Base-by-base conservation (phyloP, 2,329 filamentous ascomycete genomes). In the Claviceps pazoutovae region DNA sequence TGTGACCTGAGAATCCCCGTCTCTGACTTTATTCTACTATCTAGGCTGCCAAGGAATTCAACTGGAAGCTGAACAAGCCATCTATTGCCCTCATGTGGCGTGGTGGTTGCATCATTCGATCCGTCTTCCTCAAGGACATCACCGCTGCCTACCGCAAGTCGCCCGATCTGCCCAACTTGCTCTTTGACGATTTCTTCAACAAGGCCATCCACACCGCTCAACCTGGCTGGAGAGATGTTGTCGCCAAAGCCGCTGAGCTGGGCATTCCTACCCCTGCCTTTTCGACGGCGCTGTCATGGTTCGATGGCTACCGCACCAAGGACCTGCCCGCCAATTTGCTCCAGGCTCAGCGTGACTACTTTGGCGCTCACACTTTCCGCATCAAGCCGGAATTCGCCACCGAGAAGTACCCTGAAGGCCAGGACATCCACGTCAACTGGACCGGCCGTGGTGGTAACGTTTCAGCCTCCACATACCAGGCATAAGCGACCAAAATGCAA, bases 1-100 rank as follows among this genome's bases (percentile, higher is more conserved):
- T 47, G 19, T 42, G n/a, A 13, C 14, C 19, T 17, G 41, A 39
- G 19, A 30, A 21, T n/a, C 14, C 13, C 36, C 16, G 26, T 44
- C 16, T 37, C 45, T 51, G 26, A 51, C 41, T 23, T n/a, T 23
- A 26, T n/a, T 9, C 17, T 30, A n/a, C 61, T 16, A 17, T 48
- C 46, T 41, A 93, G 87, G 91, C 93, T 62, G 93, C 91, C 72
- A 89, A 85, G 73, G 88, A 97, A 72, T 98, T 94, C 77, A 73
- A 74, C 62, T 98, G 93, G 93, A 96, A 96, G 82, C 85, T 98
- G 62, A 96, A 98, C 86, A 97, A 97, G 86, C 93, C 93, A 59
- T 95, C 94, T 64, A 98, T 98, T 66, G 93, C 93, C 63, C 86
- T 98, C 68, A 98, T 98, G 93, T 98, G 93, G 93, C 88, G 93